Conservation (phyloP, 768 basidiomycete genomes). For the Agaricus sinodeliciosus region DNA sequence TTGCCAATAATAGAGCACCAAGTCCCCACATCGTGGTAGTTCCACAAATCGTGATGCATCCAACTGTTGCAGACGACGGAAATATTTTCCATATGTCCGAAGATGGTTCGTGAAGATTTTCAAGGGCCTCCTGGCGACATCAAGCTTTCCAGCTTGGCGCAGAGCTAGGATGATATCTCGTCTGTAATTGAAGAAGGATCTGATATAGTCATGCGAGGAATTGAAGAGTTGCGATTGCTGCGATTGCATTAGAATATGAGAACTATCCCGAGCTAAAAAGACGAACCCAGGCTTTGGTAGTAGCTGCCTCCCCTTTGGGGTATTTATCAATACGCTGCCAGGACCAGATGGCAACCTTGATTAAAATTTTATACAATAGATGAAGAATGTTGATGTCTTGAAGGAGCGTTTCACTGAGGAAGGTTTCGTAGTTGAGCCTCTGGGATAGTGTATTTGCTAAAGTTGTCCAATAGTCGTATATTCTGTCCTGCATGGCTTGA, state of each 20-base stretch:
- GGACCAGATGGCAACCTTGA: conserved; percentile 65
- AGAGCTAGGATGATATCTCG: conserved; percentile 42
- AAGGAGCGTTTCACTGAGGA: conserved; percentile 31
- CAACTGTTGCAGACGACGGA: conserved; percentile 67
- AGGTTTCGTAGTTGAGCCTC: conserved; percentile 32
- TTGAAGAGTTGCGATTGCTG: conserved; percentile 62
- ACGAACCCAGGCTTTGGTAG: conserved; percentile 50
- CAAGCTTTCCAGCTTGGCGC: conserved; percentile 25
- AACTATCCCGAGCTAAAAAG: neutral
- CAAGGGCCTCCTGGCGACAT: conserved; percentile 37
- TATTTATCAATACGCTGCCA: conserved; percentile 50
- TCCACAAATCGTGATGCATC: conserved; percentile 50
- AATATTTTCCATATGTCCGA: conserved; percentile 72
- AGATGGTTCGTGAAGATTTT: conserved; percentile 63
- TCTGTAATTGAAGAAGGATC: conserved; percentile 50
- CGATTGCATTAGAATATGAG: neutral
- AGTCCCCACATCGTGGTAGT: conserved; percentile 55
- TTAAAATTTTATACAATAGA: conserved; percentile 68
- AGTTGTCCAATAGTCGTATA: conserved; percentile 57
- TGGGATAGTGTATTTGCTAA: conserved; percentile 35
- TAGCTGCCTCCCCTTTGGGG: conserved; percentile 33
- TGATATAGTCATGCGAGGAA: conserved; percentile 49
- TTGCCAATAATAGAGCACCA: conserved; percentile 78
- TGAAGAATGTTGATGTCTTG: conserved; percentile 51
- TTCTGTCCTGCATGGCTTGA: conserved; percentile 41